Conservation (phyloP, 371 early-diverging fungal species). For the Circinella umbellata region DNA sequence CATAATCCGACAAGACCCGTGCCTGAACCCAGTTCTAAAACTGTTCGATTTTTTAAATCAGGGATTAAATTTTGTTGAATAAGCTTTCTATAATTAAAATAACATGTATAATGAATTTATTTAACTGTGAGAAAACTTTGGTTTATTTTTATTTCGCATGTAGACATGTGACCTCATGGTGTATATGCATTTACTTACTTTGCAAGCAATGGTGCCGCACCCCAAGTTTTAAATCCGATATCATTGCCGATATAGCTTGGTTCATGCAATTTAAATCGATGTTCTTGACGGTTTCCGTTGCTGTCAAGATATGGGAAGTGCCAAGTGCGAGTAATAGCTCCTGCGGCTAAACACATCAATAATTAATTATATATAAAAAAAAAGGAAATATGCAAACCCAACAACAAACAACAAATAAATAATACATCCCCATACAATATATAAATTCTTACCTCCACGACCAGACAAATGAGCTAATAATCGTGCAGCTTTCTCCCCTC, state of each 20-base stretch:
- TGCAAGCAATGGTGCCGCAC: conserved; percentile 52
- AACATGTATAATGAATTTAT: not conserved
- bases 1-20: conserved; percentile 55
- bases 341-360: conserved; percentile 35
- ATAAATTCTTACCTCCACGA: conserved; percentile 37
- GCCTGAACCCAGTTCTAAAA: conserved; percentile 50
- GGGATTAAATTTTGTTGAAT: conserved; percentile 47
- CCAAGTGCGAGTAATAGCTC: conserved; percentile 55
- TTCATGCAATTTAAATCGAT: conserved; percentile 41
- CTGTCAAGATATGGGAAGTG: conserved; percentile 45
- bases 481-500: conserved; percentile 42
- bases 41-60: conserved; percentile 23
- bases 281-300: conserved; percentile 30
- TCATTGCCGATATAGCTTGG: conserved; percentile 53
- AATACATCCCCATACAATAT: no score
- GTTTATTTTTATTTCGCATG: conserved; percentile 5
- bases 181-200: conserved; percentile 34
- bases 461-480: conserved; percentile 53
- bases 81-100: conserved; percentile 30
- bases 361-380: conserved; percentile 2
- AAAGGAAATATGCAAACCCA: conserved; percentile 1
- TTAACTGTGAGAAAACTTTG: no score
- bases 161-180: not conserved
- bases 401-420: no score
- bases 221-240: conserved; percentile 58